Conservation (phyloP, 768 basidiomycete species). For the Kwoniella sp. region DNA sequence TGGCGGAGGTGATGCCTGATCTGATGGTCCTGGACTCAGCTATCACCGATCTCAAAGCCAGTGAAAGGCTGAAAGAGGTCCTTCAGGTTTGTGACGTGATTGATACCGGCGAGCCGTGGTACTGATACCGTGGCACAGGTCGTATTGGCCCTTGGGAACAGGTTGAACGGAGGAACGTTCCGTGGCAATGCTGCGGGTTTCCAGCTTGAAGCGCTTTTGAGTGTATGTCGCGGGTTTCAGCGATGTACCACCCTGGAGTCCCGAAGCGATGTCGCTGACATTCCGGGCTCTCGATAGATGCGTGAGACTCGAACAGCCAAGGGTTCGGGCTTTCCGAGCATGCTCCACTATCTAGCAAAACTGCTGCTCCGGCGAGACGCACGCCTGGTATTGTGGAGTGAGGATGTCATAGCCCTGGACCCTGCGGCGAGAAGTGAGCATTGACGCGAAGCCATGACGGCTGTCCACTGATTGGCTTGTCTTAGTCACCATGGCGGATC, state of each 20-base stretch:
- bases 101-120: not conserved
- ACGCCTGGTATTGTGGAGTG: constrained; percentile 64
- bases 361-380: constrained; percentile 67
- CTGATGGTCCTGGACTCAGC: constrained; percentile 68
- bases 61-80: constrained; percentile 61
- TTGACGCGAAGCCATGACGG: not conserved
- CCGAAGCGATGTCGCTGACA: not conserved
- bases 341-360: constrained; percentile 84
- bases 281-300: constrained; percentile 55
- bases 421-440: constrained; percentile 71
- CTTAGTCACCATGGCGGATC: constrained; percentile 68
- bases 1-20: constrained; percentile 79
- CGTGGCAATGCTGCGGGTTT: constrained; percentile 81
- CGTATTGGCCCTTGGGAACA: constrained; percentile 73
- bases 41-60: constrained; percentile 60
- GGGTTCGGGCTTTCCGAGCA: constrained; percentile 69
- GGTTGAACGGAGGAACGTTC: constrained; percentile 73
- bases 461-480: not conserved
- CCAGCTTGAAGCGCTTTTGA: constrained; percentile 71
- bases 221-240: constrained; percentile 56
- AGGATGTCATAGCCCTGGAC: constrained; percentile 75
- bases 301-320: constrained; percentile 76
- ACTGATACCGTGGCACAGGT: constrained; percentile 53
- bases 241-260: not conserved
- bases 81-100: constrained; percentile 57